Conservation (phyloP, 1,284 basidiomycete genomes). For the Salmacisia buchloeana region DNA sequence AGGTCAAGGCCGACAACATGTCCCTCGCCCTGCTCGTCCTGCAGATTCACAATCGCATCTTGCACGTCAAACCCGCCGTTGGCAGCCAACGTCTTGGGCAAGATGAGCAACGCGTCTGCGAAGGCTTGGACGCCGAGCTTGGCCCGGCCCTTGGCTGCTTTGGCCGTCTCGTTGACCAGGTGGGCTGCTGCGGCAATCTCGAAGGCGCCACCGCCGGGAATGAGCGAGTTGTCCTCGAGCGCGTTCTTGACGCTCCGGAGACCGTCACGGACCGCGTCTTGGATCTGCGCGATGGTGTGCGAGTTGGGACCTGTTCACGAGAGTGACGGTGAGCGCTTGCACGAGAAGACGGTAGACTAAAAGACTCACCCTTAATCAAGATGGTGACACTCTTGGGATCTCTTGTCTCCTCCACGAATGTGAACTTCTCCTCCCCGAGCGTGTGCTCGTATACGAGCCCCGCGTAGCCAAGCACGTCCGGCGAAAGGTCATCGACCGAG, state of each 20-base stretch:
- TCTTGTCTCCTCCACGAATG: conserved; percentile 94
- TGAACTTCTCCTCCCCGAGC: conserved; percentile 97
- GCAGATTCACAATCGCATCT: conserved; percentile 83
- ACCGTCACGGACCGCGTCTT: conserved; percentile 94
- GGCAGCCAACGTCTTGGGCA: conserved; percentile 91
- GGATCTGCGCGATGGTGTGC: conserved; percentile 92
- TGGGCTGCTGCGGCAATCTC: conserved; percentile 88
- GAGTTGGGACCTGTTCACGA: conserved; percentile 74
- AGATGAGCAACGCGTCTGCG: conserved; percentile 86
- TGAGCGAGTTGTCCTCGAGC: conserved; percentile 78
- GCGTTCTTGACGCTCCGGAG: conserved; percentile 95
- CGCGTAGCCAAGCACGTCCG: conserved; percentile 89
- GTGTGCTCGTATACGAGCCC: conserved; percentile 99
- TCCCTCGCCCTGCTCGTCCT: conserved; percentile 88
- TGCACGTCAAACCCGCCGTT: conserved; percentile 98
- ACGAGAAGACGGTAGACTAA: too few relatives aligned
- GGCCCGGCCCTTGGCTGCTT: conserved; percentile 82
- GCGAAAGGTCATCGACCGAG: conserved; percentile 90
- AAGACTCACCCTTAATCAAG: conserved; percentile 59
- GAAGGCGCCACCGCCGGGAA: conserved; percentile 95
- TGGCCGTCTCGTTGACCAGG: conserved; percentile 68
- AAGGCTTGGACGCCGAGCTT: conserved; percentile 98
- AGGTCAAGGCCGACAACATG: conserved; percentile 86
- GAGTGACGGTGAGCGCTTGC: too few relatives aligned
- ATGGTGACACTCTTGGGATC: conserved; percentile 95